Evolutionary conservation across 371 early-diverging fungal species (phyloP).

Genomic region (Phascolomyces articulosus): DNA sequence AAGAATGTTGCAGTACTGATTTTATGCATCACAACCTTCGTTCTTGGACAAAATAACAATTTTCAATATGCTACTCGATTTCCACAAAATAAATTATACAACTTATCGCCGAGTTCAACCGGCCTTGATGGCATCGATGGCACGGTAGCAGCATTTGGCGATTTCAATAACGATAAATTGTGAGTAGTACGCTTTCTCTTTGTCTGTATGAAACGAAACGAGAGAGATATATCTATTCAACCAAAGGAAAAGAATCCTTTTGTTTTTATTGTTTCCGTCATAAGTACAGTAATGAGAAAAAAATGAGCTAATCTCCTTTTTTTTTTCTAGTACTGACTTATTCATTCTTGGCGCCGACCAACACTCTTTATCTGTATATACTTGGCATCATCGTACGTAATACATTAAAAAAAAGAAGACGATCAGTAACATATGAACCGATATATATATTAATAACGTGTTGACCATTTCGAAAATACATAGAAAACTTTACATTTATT

Average conservation of each 20-base stretch:
- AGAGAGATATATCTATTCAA: too few relatives aligned
- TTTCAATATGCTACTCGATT: conserved; percentile 48
- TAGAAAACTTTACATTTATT: conserved; percentile 30
- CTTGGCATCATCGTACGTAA: conserved; percentile 64
- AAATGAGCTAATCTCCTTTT: background rate
- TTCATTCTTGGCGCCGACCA: conserved; percentile 72
- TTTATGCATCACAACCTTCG: conserved; percentile 11
- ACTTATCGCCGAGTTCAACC: conserved; percentile 30
- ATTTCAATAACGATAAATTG: conserved; percentile 85
- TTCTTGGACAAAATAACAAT: conserved; percentile 22
- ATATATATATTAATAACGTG: too few relatives aligned
- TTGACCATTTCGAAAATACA: too few relatives aligned
- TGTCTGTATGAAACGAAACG: background rate
- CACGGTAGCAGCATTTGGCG: conserved; percentile 82
- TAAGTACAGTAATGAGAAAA: too few relatives aligned
- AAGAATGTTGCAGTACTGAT: conserved; percentile 5
- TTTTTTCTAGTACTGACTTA: conserved; percentile 70
- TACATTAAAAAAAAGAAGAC: background rate
- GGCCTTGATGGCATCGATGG: conserved; percentile 72
- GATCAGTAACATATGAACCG: conserved; percentile 1
- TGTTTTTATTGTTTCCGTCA: background rate
- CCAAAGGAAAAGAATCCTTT: too few relatives aligned
- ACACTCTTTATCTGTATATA: conserved; percentile 61
- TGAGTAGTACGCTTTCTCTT: conserved; percentile 23
- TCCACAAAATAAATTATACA: conserved; percentile 45